Evolutionary conservation across 495 filamentous ascomycete genomes (phyloP).

Genomic region (Aspergillus biplanus): DNA sequence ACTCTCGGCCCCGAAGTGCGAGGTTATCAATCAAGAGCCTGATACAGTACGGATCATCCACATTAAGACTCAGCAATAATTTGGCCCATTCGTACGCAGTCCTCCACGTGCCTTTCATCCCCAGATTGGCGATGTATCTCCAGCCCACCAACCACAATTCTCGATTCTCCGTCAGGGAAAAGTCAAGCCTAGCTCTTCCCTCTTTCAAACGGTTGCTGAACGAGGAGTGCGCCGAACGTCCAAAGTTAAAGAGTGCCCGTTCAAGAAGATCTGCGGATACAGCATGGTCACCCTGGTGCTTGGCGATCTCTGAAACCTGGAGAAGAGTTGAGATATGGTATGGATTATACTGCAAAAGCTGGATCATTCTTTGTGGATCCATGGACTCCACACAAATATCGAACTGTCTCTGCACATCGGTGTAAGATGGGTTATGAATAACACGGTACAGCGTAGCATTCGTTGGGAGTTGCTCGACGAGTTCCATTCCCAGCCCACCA

Average conservation of each 20-base stretch:
- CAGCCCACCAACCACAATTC: constrained; percentile 92
- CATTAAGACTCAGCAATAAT: constrained; percentile 74
- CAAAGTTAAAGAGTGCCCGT: constrained; percentile 90
- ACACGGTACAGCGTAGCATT: constrained; percentile 62
- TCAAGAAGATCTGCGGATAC: constrained; percentile 87
- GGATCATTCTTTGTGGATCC: constrained; percentile 73
- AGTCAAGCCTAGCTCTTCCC: constrained; percentile 80
- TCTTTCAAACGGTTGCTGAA: constrained; percentile 75
- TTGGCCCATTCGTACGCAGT: constrained; percentile 94
- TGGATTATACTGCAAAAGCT: constrained; percentile 69
- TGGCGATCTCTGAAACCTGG: constrained; percentile 89
- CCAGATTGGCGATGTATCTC: constrained; percentile 80
- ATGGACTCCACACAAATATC: constrained; percentile 77
- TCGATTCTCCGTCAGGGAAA: constrained; percentile 78
- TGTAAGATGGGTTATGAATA: constrained; percentile 76
- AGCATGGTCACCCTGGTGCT: constrained; percentile 84
- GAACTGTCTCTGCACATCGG: constrained; percentile 75
- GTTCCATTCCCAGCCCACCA: constrained; percentile 83
- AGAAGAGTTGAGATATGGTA: constrained; percentile 94
- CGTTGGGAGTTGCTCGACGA: constrained; percentile 60
- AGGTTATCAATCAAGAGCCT: constrained; percentile 78
- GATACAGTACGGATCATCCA: constrained; percentile 83
- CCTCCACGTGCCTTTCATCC: constrained; percentile 89
- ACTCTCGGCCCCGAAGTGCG: constrained; percentile 77
- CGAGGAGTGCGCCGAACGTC: constrained; percentile 76